A percentile compares a stretch with the other conserved stretches of the same genome.
phyloP scores from a whole-genome alignment of 768 basidiomycete species.

The Auriscalpium orientale region DNA sequence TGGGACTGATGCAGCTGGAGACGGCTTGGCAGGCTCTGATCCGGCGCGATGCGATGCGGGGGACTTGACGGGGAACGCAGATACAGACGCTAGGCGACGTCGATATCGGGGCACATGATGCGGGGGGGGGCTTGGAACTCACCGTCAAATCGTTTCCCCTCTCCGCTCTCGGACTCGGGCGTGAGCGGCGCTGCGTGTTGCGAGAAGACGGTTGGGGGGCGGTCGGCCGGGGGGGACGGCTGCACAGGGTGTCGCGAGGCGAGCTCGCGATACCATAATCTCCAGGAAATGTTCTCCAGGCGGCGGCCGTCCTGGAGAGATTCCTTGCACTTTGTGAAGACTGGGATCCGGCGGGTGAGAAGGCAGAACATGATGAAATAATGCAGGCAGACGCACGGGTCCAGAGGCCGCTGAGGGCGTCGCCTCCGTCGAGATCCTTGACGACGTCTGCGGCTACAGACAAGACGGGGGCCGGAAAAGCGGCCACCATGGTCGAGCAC shows the following conservation, averaged over 20 bases:
- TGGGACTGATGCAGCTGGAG: too few species aligned
- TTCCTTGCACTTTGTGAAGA: conserved; percentile 80
- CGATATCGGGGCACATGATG: too few species aligned
- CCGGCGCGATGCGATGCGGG: too few species aligned
- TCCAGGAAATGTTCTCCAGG: conserved; percentile 85
- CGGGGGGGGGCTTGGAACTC: too few species aligned
- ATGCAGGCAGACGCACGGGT: conserved; percentile 47
- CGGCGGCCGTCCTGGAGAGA: conserved; percentile 72
- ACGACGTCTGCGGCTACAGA: conserved; percentile 59
- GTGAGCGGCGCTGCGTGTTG: conserved; percentile 5
- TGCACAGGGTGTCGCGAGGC: conserved; percentile 27
- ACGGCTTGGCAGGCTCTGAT: too few species aligned
- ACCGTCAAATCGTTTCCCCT: too few species aligned
- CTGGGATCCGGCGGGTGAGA: conserved; percentile 31
- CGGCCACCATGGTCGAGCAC: conserved; percentile 34
- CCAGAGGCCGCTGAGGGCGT: conserved; percentile 63
- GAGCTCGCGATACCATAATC: conserved; percentile 71
- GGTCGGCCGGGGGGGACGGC: conserved; percentile 22
- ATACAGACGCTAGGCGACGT: too few species aligned
- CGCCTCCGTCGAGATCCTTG: conserved; percentile 58
- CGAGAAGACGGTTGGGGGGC: conserved; percentile 11
- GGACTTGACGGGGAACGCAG: too few species aligned
- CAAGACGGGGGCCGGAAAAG: conserved; percentile 60
- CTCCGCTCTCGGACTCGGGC: conserved; percentile 10
- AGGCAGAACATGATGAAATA: too few species aligned